Conservation (phyloP, 306 rosid species). For the Amphicarpaea edgeworthii region DNA sequence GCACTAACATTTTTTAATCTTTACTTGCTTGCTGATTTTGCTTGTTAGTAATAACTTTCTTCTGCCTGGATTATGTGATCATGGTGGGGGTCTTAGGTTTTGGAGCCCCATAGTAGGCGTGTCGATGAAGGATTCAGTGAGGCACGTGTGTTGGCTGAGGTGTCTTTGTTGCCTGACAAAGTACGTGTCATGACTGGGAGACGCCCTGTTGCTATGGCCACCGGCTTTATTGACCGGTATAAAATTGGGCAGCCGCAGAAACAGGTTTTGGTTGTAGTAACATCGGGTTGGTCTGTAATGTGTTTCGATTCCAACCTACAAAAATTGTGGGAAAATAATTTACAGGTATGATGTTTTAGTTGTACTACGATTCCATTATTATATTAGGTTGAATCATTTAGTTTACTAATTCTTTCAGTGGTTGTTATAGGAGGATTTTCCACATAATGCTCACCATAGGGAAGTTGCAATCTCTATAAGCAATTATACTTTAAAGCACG, state of each 20-base stretch:
- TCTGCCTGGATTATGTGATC: slow-evolving; percentile 20
- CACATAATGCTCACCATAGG: slow-evolving; percentile 95
- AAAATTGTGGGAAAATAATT: slow-evolving; percentile 89
- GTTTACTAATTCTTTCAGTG: slow-evolving; percentile 38
- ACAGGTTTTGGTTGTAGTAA: slow-evolving; percentile 92
- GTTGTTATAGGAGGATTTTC: slow-evolving; percentile 82
- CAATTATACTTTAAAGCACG: slow-evolving; percentile 92
- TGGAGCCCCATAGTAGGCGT: slow-evolving; percentile 92
- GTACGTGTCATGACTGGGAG: slow-evolving; percentile 86
- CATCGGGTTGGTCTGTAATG: slow-evolving; percentile 97
- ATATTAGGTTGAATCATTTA: slow-evolving; percentile 13
- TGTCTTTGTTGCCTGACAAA: slow-evolving; percentile 92
- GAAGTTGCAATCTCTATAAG: slow-evolving; percentile 86
- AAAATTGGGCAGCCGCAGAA: slow-evolving; percentile 73
- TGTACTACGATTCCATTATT: not conserved
- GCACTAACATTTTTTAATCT: not conserved
- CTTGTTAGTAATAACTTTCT: slow-evolving; percentile 15
- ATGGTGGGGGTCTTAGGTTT: slow-evolving; percentile 57
- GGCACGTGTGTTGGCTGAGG: slow-evolving; percentile 79
- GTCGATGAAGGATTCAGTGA: slow-evolving; percentile 93
- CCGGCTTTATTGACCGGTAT: slow-evolving; percentile 80
- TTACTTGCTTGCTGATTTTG: slow-evolving; percentile 1
- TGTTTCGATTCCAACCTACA: slow-evolving; percentile 95
- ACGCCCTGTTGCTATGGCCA: slow-evolving; percentile 94
- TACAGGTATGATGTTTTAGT: slow-evolving; percentile 67